Percentiles rank a stretch among this genome's conserved stretches.
phyloP scores from a whole-genome alignment of 495 filamentous ascomycete genomes.

The Aspergillus cristatus region DNA sequence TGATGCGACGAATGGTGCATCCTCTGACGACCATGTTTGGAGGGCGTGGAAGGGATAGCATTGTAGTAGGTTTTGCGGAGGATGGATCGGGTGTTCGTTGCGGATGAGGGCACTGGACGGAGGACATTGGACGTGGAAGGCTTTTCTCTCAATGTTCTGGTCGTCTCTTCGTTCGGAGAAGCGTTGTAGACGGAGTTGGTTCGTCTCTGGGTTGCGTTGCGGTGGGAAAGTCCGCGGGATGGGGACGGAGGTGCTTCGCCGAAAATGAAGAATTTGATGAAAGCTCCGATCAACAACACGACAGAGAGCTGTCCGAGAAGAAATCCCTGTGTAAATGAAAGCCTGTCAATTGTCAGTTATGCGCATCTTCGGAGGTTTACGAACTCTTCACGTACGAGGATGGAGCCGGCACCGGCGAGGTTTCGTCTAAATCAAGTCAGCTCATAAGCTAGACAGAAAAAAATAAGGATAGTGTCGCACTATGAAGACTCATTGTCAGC shows the following conservation, averaged over 20 bases:
- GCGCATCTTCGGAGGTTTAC: neutral
- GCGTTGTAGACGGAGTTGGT: conserved; percentile 49
- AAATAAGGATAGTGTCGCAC: conserved; percentile 4
- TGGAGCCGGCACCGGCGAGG: conserved; percentile 26
- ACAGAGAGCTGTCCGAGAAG: conserved; percentile 89
- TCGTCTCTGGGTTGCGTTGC: conserved; percentile 51
- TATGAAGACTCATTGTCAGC: conserved; percentile 31
- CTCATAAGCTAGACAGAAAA: neutral
- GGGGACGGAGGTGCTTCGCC: conserved; percentile 83
- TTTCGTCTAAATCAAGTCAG: conserved; percentile 22
- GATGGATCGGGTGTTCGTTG: conserved; percentile 78
- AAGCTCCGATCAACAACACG: conserved; percentile 77
- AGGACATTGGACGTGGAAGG: conserved; percentile 67
- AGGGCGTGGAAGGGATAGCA: conserved; percentile 46
- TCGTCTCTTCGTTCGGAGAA: conserved; percentile 20
- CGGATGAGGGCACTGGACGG: conserved; percentile 45
- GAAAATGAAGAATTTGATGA: conserved; percentile 99
- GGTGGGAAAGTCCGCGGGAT: conserved; percentile 62
- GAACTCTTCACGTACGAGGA: conserved; percentile 34
- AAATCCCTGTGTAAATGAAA: conserved; percentile 88
- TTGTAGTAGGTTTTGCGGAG: conserved; percentile 97
- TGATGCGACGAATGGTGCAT: conserved; percentile 68
- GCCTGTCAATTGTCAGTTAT: conserved; percentile 32
- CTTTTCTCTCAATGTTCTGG: conserved; percentile 56
- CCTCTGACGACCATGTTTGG: conserved; percentile 36